phyloP scores from a whole-genome alignment of 2,329 filamentous ascomycete genomes.

The Sclerotinia sclerotiorum region DNA sequence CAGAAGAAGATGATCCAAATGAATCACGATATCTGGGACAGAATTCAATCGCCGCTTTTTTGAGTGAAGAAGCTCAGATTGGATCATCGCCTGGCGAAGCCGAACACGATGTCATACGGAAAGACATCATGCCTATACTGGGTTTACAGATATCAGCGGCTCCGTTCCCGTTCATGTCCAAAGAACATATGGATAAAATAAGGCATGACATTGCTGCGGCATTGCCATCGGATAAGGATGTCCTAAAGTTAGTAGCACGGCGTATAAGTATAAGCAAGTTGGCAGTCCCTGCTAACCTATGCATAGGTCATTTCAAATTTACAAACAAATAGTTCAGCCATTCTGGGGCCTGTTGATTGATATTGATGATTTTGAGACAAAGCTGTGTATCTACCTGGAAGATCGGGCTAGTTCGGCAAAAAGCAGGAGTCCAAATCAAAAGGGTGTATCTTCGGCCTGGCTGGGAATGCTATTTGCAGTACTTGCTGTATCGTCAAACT shows the following conservation, averaged over 20 bases:
- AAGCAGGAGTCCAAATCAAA: slow-evolving; percentile 33
- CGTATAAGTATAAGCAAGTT: neutral
- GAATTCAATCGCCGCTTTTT: slow-evolving; percentile 66
- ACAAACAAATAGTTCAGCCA: slow-evolving; percentile 66
- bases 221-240: slow-evolving; percentile 63
- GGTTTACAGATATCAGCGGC: slow-evolving; percentile 62
- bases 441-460: slow-evolving; percentile 60
- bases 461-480: slow-evolving; percentile 65
- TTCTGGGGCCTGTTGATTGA: slow-evolving; percentile 69
- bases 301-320: slow-evolving; percentile 60
- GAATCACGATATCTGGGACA: slow-evolving; percentile 64
- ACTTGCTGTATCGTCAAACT: slow-evolving; percentile 64
- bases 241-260: slow-evolving; percentile 57
- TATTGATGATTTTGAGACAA: slow-evolving; percentile 64
- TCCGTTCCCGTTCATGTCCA: slow-evolving; percentile 66
- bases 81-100: slow-evolving; percentile 54
- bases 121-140: slow-evolving; percentile 65
- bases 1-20: slow-evolving; percentile 54
- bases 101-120: slow-evolving; percentile 50
- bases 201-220: slow-evolving; percentile 61
- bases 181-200: slow-evolving; percentile 58
- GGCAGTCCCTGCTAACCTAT: slow-evolving; percentile 5
- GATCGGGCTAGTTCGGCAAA: slow-evolving; percentile 53
- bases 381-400: slow-evolving; percentile 64
- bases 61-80: slow-evolving; percentile 56